Percentiles rank a stretch among this genome's conserved stretches.
Conservation (phyloP, 2,329 filamentous ascomycete species). For the Davidsoniella neocaledoniae region DNA sequence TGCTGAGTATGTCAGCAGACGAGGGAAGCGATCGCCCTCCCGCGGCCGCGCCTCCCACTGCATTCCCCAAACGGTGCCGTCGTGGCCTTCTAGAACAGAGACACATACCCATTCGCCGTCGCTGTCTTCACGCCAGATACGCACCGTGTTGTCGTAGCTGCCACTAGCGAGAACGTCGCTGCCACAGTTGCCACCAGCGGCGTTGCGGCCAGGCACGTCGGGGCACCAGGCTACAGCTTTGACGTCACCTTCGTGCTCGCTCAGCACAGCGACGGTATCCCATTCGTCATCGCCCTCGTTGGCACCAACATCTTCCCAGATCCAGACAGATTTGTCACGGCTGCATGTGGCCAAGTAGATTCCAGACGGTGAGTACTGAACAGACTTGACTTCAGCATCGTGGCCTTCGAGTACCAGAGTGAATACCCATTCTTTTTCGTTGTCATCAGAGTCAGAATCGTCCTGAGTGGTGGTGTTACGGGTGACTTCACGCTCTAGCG, state of each 20-base stretch:
- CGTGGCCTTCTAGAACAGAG: constrained; percentile 61
- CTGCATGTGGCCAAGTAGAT: constrained; percentile 77
- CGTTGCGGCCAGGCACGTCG: constrained; percentile 34
- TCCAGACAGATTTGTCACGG: constrained; percentile 90
- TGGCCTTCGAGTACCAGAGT: constrained; percentile 86
- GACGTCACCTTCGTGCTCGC: constrained; percentile 89
- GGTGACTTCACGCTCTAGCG: constrained; percentile 14
- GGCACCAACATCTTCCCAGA: constrained; percentile 80
- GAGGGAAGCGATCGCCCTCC: constrained; percentile 29
- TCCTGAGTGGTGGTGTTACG: constrained; percentile 15
- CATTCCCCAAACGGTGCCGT: constrained; percentile 77
- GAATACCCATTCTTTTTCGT: constrained; percentile 78
- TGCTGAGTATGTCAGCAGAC: constrained; percentile 71
- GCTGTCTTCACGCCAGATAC: constrained; percentile 76
- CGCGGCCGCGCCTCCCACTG: constrained; percentile 44
- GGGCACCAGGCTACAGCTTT: constrained; percentile 91
- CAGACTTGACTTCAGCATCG: constrained; percentile 78
- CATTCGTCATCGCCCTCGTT: constrained; percentile 77
- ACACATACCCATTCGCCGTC: constrained; percentile 89
- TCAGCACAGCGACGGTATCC: constrained; percentile 87
- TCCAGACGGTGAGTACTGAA: constrained; percentile 57
- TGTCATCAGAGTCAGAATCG: constrained; percentile 24
- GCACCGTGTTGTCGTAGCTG: constrained; percentile 87
- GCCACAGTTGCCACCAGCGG: constrained; percentile 29
- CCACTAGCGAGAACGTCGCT: constrained; percentile 66